A percentile compares a stretch with the other conserved stretches of the same genome.
These are phyloP conservation scores for Barnettozyma populi DNA, from an alignment of 805 yeast genomes.

Conservation along the genomic window DNA sequence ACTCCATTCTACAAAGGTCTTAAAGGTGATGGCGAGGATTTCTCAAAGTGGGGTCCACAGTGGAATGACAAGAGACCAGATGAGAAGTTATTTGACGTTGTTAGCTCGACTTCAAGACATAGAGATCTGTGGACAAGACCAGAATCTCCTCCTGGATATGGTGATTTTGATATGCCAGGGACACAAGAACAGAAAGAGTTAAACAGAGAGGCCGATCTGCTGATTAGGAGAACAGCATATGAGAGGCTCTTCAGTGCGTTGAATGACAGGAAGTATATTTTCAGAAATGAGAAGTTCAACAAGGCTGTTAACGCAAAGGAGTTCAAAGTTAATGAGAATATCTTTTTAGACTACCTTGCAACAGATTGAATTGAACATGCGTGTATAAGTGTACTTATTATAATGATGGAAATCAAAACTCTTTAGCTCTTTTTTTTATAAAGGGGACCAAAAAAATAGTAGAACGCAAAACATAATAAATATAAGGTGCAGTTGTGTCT, in stretches of 20 bases:
- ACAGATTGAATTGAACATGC: neutral
- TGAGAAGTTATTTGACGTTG: conserved; percentile 13
- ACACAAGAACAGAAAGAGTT: conserved; percentile 46
- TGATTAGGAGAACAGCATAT: conserved; percentile 35
- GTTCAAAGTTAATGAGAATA: conserved; percentile 27
- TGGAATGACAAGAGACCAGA: conserved; percentile 22
- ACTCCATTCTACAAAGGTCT: conserved; percentile 25
- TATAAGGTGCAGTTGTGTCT: neutral
- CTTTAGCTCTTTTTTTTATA: neutral
- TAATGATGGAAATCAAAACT: neutral
- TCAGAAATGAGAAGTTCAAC: conserved; percentile 38
- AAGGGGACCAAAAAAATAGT: neutral
- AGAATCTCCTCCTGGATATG: conserved; percentile 54
- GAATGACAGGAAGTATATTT: conserved; percentile 37
- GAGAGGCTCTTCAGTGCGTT: conserved; percentile 41
- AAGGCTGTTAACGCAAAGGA: conserved; percentile 28
- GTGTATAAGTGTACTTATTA: neutral
- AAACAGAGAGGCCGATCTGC: conserved; percentile 28
- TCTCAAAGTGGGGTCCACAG: conserved; percentile 22
- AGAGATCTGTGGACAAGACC: conserved; percentile 28
- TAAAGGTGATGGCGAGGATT: conserved; percentile 24
- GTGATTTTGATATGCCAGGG: conserved; percentile 52
- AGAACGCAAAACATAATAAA: neutral
- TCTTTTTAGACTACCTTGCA: conserved; percentile 15
- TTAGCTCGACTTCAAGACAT: conserved; percentile 22